These are phyloP conservation scores for Alloteropsis semialata DNA, from an alignment of 176 grass and related monocot species.

Conservation along the genomic window DNA sequence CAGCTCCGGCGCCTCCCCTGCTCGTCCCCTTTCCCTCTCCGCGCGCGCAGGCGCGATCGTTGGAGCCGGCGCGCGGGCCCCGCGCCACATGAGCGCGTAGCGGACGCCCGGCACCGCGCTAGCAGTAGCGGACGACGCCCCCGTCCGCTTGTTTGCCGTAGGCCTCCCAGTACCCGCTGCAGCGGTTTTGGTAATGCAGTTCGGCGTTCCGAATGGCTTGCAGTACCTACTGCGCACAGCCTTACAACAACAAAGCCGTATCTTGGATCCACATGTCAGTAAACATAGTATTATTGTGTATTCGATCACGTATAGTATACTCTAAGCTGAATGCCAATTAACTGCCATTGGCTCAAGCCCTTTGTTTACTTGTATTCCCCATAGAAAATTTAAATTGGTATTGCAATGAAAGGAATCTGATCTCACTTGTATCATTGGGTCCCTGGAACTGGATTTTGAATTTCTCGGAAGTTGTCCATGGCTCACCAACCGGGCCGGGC, in stretches of 20 bases:
- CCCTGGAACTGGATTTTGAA: neutral
- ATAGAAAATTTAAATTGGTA: neutral
- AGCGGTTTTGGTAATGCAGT: too few relatives aligned
- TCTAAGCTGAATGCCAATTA: neutral
- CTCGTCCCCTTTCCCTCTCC: too few relatives aligned
- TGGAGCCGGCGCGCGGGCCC: too few relatives aligned
- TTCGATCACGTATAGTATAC: neutral
- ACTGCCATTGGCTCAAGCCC: neutral
- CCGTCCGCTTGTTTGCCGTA: too few relatives aligned
- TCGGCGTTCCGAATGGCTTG: too few relatives aligned
- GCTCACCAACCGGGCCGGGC: neutral
- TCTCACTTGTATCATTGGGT: neutral
- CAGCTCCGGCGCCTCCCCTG: too few relatives aligned
- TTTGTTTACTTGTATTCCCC: neutral
- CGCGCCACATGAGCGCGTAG: too few relatives aligned
- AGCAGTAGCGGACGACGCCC: too few relatives aligned
- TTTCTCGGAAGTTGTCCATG: neutral
- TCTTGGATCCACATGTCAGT: constrained; percentile 14
- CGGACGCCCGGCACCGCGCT: too few relatives aligned
- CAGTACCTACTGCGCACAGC: too few relatives aligned
- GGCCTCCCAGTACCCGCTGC: too few relatives aligned
- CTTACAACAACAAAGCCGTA: neutral
- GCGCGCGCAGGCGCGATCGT: too few relatives aligned
- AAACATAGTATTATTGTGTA: neutral
- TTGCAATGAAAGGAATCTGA: constrained; percentile 27